Evolutionary conservation across 495 filamentous ascomycete species (phyloP), one percentile per base, ranked within the genome.

Genomic region (Xylaria bambusicola): DNA sequence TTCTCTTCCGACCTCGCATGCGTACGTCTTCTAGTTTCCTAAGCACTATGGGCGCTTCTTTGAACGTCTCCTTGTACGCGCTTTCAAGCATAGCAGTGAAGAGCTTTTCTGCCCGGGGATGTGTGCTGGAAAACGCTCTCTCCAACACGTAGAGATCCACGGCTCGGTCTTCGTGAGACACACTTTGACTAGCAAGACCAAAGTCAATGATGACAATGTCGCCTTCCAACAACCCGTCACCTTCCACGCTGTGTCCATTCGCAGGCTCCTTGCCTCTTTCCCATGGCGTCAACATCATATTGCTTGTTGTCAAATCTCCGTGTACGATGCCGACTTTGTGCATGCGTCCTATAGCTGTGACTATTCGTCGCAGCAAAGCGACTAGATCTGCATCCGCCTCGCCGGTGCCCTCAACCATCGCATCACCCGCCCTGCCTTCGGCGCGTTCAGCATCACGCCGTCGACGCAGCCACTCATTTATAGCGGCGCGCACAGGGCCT

Each of bases 121-220:
- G 94, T 56, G 94, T 97, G 61, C 91, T 96, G 31, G 84, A 89
- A 77, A 98, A 97, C n/a, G 95, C 94, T 38, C 94, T 77, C 77
- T 99, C 94, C 56, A 99, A 78, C 23, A 99, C 94, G 74, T 99
- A 99, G 46, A 99, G 71, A 81, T 99, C 94, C 20, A 98, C 94
- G 4, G 95, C 95, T 53, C 90, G 82, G 70, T 99, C 95, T 74
- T 99, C 94, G 55, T 97, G 92, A 62, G 87, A 85, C n/a, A 80
- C 67, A 60, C 85, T 90, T 73, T 94, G 89, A 52, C 80, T 84
- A 38, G 92, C 93, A 9, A 99, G 83, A 2, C 95, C 95, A 67
- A 99, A 97, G 75, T 99, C 94, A 75, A 99, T 97, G 24, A 98
- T 74, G 29, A 96, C 83, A 31, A 99, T 81, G 42, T 96, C 90